Evolutionary conservation across 2,329 filamentous ascomycete genomes (phyloP).

Genomic region (Incumbomyces delicatus): DNA sequence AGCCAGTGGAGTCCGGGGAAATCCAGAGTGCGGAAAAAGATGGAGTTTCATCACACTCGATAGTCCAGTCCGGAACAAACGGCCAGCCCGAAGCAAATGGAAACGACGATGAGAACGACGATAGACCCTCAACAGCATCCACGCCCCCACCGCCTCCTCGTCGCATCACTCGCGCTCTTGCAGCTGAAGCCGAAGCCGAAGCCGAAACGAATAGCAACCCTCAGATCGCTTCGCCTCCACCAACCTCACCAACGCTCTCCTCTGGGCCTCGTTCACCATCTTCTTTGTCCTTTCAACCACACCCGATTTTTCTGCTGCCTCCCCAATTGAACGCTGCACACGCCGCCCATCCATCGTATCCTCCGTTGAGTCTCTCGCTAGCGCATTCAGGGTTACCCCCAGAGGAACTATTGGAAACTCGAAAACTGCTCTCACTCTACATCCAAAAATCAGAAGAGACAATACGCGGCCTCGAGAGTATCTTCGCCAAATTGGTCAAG

Average conservation of each 20-base stretch:
- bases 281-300: conserved; percentile 33
- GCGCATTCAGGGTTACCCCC: conserved; percentile 48
- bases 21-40: no score
- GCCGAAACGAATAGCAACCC: conserved; percentile 26
- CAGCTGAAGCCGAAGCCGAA: conserved; percentile 32
- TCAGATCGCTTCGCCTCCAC: conserved; percentile 18
- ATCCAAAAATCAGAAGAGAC: conserved; percentile 59
- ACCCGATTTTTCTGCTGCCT: conserved; percentile 51
- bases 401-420: conserved; percentile 53
- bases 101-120: conserved; percentile 7
- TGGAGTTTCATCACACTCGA: no score
- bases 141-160: conserved; percentile 30
- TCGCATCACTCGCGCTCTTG: conserved; percentile 37
- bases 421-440: conserved; percentile 50
- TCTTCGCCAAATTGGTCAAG: conserved; percentile 47
- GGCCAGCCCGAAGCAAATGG: no score
- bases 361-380: conserved; percentile 40
- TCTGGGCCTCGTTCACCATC: conserved; percentile 29
- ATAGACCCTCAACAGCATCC: conserved; percentile 10
- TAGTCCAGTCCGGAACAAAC: no score
- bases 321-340: conserved; percentile 32
- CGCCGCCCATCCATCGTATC: conserved; percentile 42
- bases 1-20: no score
- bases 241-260: conserved; percentile 24
- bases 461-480: conserved; percentile 45